A percentile compares a stretch with the other conserved stretches of the same genome.
These are phyloP conservation scores for Calonectria leucothoes DNA, from an alignment of 2,329 filamentous ascomycete genomes.

Conservation along the genomic window DNA sequence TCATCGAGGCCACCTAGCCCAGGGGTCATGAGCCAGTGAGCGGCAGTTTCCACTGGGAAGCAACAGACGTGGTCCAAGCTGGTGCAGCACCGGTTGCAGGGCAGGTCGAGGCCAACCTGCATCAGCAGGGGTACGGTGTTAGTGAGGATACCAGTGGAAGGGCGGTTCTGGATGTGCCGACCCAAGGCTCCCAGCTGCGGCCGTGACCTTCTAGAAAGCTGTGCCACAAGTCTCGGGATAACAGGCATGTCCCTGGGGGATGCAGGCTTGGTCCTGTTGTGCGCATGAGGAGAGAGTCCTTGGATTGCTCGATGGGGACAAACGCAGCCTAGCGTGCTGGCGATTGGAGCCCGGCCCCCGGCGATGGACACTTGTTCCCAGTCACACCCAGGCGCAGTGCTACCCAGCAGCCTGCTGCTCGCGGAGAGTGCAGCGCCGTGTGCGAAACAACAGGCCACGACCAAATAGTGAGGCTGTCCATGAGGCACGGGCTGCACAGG, in stretches of 20 bases:
- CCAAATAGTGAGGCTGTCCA: slow-evolving; percentile 42
- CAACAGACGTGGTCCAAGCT: slow-evolving; percentile 39
- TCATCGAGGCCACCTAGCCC: slow-evolving; percentile 23
- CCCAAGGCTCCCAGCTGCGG: neutral
- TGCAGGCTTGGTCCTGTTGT: neutral
- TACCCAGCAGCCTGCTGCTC: slow-evolving; percentile 30
- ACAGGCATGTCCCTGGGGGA: neutral
- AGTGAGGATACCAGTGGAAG: neutral
- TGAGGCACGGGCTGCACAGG: slow-evolving; percentile 31
- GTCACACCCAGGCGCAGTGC: slow-evolving; percentile 33
- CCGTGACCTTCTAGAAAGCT: slow-evolving; percentile 8
- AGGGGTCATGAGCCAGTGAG: slow-evolving; percentile 14
- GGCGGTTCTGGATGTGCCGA: neutral
- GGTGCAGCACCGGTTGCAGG: slow-evolving; percentile 24
- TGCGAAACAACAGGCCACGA: slow-evolving; percentile 29
- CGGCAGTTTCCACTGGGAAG: slow-evolving; percentile 30
- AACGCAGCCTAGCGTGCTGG: slow-evolving; percentile 34
- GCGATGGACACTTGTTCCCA: slow-evolving; percentile 32
- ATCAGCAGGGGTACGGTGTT: neutral
- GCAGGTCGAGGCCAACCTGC: slow-evolving; percentile 16
- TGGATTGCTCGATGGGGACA: slow-evolving; percentile 39
- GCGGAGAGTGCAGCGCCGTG: slow-evolving; percentile 31
- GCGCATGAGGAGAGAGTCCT: slow-evolving; percentile 26
- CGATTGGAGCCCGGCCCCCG: slow-evolving; percentile 29
- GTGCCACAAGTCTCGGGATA: slow-evolving; percentile 13